A percentile compares a stretch with the other conserved stretches of the same genome.
Evolutionary conservation across 2,329 filamentous ascomycete genomes (phyloP).

Genomic region (Venturia pyrina): DNA sequence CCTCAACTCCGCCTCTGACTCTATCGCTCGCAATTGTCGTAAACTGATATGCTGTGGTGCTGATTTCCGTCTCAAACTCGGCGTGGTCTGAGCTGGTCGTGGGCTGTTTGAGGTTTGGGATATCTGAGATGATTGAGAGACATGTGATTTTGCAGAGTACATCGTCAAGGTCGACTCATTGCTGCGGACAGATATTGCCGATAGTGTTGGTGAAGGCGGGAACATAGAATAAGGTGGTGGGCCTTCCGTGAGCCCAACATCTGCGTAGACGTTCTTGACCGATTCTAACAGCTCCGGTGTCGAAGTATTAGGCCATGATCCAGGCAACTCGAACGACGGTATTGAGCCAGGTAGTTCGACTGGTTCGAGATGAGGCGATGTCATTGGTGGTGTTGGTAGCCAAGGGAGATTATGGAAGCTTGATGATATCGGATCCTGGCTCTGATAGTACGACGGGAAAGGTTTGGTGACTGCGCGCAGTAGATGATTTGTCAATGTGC

Average conservation of each 20-base stretch:
- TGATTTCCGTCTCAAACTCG: conserved; percentile 14
- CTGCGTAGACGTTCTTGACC: neutral
- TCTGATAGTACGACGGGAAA: neutral
- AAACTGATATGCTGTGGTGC: conserved; percentile 22
- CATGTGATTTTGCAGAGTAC: neutral
- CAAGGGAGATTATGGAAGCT: neutral
- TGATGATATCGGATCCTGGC: neutral
- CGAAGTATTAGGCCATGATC: neutral
- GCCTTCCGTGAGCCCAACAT: neutral
- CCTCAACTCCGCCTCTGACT: conserved; percentile 26
- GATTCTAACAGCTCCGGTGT: neutral
- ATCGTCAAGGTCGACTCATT: neutral
- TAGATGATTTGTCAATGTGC: neutral
- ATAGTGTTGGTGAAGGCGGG: neutral
- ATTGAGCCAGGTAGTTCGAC: neutral
- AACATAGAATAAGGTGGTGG: neutral
- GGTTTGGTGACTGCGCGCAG: neutral
- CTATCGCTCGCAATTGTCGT: conserved; percentile 23
- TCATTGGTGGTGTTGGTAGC: conserved; percentile 4
- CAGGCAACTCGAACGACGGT: neutral
- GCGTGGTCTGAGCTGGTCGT: neutral
- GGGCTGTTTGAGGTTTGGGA: neutral
- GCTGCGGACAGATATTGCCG: neutral
- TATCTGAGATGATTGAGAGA: neutral
- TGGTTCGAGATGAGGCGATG: neutral